A percentile compares a stretch with the other conserved stretches of the same genome.
Conservation (phyloP, 1,139 yeast genomes). For the Blastobotrys buckinghamii region DNA sequence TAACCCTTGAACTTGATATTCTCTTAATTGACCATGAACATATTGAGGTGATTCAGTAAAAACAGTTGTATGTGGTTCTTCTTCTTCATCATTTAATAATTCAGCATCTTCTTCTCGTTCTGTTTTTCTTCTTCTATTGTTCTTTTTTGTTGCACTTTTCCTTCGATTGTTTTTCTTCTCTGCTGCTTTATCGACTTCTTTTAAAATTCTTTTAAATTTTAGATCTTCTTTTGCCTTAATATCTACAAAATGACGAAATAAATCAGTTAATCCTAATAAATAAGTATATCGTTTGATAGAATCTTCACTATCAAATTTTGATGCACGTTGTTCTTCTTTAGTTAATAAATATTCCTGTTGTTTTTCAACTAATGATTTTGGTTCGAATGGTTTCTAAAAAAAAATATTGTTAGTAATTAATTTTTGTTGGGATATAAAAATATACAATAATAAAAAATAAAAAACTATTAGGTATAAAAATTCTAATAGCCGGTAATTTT, state of each 20-base stretch:
- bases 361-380: constrained; percentile 16
- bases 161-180: constrained; percentile 13
- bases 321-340: constrained; percentile 10
- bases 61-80: constrained; percentile 41
- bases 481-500: no score
- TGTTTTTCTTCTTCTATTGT: constrained; percentile 30
- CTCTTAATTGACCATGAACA: constrained; percentile 35
- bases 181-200: constrained; percentile 45
- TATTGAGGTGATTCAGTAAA: constrained; percentile 79
- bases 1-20: constrained; percentile 80
- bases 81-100: constrained; percentile 65
- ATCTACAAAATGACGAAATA: constrained; percentile 87
- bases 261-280: constrained; percentile 73
- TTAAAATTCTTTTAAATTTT: constrained; percentile 54
- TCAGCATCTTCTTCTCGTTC: constrained; percentile 89
- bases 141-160: constrained; percentile 24
- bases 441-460: no score
- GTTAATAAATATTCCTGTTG: constrained; percentile 16
- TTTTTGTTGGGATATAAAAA: no score
- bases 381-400: constrained; percentile 9
- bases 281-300: constrained; percentile 67
- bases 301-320: constrained; percentile 17
- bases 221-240: constrained; percentile 73
- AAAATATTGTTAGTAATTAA: neutral
- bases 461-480: no score